phyloP scores from a whole-genome alignment of 306 rosid species.

The Gillenia trifoliata region DNA sequence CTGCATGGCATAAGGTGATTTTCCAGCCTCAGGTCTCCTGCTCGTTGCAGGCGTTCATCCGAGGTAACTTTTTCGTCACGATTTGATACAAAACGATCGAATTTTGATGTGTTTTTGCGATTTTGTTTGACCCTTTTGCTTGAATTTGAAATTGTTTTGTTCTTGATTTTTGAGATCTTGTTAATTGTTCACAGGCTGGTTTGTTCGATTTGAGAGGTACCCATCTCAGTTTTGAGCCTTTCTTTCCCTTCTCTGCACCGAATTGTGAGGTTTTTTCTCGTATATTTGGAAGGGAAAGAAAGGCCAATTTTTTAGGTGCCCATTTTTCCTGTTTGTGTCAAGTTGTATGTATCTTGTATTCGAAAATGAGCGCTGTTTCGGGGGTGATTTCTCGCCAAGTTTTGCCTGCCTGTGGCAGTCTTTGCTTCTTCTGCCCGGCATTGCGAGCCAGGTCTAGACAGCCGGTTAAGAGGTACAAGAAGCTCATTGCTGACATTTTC shows the following conservation, averaged over 20 bases:
- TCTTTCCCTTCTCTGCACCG: slow-evolving; percentile 59
- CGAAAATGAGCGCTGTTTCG: slow-evolving; percentile 54
- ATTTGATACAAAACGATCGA: neutral
- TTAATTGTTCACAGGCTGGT: slow-evolving; percentile 36
- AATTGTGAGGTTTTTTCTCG: slow-evolving; percentile 19
- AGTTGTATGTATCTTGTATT: slow-evolving; percentile 9
- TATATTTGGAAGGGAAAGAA: slow-evolving; percentile 60
- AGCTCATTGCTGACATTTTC: slow-evolving; percentile 85
- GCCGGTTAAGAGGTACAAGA: slow-evolving; percentile 99
- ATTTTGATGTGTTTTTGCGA: slow-evolving; percentile 9
- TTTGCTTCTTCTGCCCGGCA: slow-evolving; percentile 86
- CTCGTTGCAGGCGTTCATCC: slow-evolving; percentile 22
- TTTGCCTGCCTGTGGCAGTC: slow-evolving; percentile 81
- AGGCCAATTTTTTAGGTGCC: slow-evolving; percentile 23
- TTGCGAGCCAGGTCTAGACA: slow-evolving; percentile 94
- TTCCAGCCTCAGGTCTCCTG: slow-evolving; percentile 26
- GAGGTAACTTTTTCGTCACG: slow-evolving; percentile 20
- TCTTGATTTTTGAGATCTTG: slow-evolving; percentile 11
- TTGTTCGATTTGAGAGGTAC: slow-evolving; percentile 28
- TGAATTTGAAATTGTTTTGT: slow-evolving; percentile 1
- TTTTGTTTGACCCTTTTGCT: neutral
- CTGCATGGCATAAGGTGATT: slow-evolving; percentile 27
- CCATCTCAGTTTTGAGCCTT: slow-evolving; percentile 32
- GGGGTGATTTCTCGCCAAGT: slow-evolving; percentile 91
- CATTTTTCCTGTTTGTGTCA: neutral